Percentiles rank a stretch among this genome's conserved stretches.
Evolutionary conservation across 2,329 filamentous ascomycete genomes (phyloP).

Genomic region (Corinectria fuckeliana): DNA sequence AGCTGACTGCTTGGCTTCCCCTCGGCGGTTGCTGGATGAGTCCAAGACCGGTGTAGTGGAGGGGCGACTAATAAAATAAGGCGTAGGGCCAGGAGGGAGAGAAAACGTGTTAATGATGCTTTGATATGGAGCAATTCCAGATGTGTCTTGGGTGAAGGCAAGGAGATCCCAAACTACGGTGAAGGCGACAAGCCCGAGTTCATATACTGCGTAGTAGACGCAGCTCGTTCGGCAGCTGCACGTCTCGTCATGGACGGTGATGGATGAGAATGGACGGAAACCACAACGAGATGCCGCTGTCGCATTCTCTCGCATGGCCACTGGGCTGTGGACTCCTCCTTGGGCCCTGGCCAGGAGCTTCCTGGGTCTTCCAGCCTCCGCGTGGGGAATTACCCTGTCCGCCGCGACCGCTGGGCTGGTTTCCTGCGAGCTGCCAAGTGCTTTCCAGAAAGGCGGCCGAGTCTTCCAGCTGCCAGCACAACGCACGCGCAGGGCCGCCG

Average conservation of each 20-base stretch:
- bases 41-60: constrained; percentile 1
- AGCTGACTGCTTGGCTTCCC: constrained; percentile 10
- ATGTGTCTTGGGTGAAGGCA: background rate
- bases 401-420: background rate
- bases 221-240: background rate
- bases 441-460: constrained; percentile 1
- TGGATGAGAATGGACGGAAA: background rate
- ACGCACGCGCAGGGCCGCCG: constrained; percentile 2
- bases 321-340: no score
- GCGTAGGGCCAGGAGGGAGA: background rate
- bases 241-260: constrained; percentile 4
- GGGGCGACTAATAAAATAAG: no score
- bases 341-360: no score
- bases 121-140: background rate
- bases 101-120: constrained; percentile 1
- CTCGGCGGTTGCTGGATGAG: constrained; percentile 10
- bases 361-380: constrained; percentile 4
- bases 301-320: background rate
- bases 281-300: background rate
- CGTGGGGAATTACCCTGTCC: constrained; percentile 14
- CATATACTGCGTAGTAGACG: constrained; percentile 2
- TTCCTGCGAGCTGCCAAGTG: no score
- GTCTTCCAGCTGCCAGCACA: constrained; percentile 7
- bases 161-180: background rate
- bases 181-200: background rate